Evolutionary conservation across 495 filamentous ascomycete species (phyloP), one percentile per base, ranked within the genome.

Genomic region (Penicillium pancosmium): DNA sequence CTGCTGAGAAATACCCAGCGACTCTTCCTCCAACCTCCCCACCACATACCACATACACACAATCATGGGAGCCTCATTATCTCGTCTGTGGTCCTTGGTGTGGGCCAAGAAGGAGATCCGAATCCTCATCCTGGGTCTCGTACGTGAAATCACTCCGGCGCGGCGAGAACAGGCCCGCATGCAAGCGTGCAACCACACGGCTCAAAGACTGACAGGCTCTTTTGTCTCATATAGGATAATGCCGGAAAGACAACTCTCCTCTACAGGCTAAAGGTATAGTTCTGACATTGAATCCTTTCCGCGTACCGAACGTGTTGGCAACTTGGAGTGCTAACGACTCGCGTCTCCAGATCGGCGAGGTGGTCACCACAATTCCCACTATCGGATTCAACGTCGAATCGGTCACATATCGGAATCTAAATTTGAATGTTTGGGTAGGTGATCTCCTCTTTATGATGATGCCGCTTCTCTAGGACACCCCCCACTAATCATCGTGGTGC

Each of bases 361-460:
- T 98, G 47, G 94, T 98, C 65, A 97, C 94, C 41, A 98, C 94
- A 57, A 97, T 98, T 81, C 94, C 94, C 10, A 98, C 94, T 50
- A 98, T 98, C 74, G 94, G 94, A 51, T 98, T 98, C 81, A 98
- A 98, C 73, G 93, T 98, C 66, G 94, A 98, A 76, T 95, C 91
- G 23, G 94, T 98, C 52, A 91, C 91, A 62, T 98, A 98, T 80
- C 90, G 91, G 72, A 98, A 97, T 68, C 81, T 98, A 54, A 96
- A 98, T 74, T 93, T 98, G 72, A 97, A 97, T 74, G 94, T 98
- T 62, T 98, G 94, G 94, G 89, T 92, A 84, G 46, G 78, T 65
- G 36, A 7, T 44, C n/a, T 44, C 16, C 5, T 1, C n/a, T 16
- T 10, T 9, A 5, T 9, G n/a, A 0, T 9, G 4, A 13, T 21